phyloP scores from a whole-genome alignment of 1,284 basidiomycete genomes.

The Pterula multifida region DNA sequence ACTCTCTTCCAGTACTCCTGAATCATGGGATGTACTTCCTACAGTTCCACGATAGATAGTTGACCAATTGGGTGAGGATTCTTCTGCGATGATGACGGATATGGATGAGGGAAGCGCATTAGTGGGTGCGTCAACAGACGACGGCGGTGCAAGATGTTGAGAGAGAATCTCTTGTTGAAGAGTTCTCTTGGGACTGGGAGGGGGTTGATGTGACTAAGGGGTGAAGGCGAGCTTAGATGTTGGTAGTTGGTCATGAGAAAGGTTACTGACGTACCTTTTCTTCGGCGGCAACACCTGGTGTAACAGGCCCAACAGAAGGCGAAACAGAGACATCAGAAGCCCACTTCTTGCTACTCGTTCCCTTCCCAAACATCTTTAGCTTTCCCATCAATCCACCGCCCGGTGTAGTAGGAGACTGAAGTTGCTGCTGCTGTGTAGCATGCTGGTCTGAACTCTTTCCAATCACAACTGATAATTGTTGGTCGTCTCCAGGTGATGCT shows the following conservation, averaged over 20 bases:
- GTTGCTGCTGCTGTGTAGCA: background rate
- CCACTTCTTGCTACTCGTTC: slow-evolving; percentile 32
- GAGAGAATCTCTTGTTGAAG: slow-evolving; percentile 58
- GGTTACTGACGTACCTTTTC: no score
- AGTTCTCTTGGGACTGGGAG: slow-evolving; percentile 23
- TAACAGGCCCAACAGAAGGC: background rate
- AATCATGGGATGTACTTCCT: slow-evolving; percentile 40
- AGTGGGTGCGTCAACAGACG: slow-evolving; percentile 62
- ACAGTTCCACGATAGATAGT: slow-evolving; percentile 26
- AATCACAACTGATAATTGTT: no score
- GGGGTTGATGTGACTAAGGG: background rate
- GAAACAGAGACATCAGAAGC: slow-evolving; percentile 18
- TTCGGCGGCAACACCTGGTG: background rate
- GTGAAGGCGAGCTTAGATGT: no score
- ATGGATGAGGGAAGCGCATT: slow-evolving; percentile 54
- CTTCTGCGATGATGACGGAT: slow-evolving; percentile 74
- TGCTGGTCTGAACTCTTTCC: no score
- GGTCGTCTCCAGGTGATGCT: no score
- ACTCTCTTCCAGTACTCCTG: slow-evolving; percentile 58
- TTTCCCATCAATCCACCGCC: slow-evolving; percentile 63
- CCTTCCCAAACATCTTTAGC: slow-evolving; percentile 65
- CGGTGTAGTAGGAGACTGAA: slow-evolving; percentile 38
- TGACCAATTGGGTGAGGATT: slow-evolving; percentile 69
- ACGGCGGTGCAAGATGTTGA: slow-evolving; percentile 58
- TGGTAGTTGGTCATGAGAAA: no score